Conservation (phyloP, 73 alveolate species). For the Paramecium tetraurelia region DNA sequence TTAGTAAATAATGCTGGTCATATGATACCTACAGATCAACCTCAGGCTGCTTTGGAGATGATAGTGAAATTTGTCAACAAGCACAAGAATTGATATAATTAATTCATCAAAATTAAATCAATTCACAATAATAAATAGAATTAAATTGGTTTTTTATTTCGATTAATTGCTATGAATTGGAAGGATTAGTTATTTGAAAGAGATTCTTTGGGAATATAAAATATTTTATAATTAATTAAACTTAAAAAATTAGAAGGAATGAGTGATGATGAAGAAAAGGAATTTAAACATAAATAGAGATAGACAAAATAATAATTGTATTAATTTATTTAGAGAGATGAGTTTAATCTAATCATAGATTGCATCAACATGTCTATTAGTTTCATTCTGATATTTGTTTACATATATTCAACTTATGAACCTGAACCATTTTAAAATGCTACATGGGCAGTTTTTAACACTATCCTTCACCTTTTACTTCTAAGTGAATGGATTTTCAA, state of each 20-base stretch:
- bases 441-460: slow-evolving; percentile 43
- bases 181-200: not conserved
- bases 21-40: slow-evolving; percentile 20
- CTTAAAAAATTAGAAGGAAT: not conserved
- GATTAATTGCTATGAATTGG: not conserved
- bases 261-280: slow-evolving; percentile 36
- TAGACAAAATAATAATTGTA: not conserved
- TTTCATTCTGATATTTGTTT: not conserved
- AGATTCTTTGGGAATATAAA: not conserved
- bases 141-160: not conserved
- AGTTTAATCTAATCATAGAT: not conserved
- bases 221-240: not conserved
- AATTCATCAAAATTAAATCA: not conserved
- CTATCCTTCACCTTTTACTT: not conserved
- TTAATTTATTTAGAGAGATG: not conserved
- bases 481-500: slow-evolving; percentile 47
- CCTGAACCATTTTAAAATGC: not conserved
- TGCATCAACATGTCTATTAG: not conserved
- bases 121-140: not conserved
- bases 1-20: slow-evolving; percentile 43
- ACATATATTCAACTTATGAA: slow-evolving; percentile 20
- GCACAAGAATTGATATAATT: not conserved
- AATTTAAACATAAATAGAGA: not conserved
- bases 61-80: not conserved
- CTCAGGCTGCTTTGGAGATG: slow-evolving; percentile 31